Evolutionary conservation across 805 yeast genomes (phyloP), one percentile per base, ranked within the genome.

Genomic region (Zygoascus tannicola): DNA sequence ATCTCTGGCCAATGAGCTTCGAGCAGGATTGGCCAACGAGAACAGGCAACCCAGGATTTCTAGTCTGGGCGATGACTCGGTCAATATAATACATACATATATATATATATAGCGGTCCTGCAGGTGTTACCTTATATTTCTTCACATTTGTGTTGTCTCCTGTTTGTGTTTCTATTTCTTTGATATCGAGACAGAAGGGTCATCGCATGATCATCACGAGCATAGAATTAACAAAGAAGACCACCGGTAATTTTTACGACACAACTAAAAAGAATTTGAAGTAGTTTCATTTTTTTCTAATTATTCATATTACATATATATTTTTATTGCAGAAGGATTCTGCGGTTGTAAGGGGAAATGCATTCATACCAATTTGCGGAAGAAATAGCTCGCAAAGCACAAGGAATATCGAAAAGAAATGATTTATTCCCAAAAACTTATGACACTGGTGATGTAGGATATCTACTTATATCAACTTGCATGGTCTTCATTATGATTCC

Each of bases 401-500:
- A 23, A 7, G 22, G 21, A 12, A n/a, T 22, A n/a, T 37, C 32
- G 32, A 22, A 37, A 37, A 22, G 32, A 37, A 37, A 32, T 3
- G 38, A 35, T 20, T 5, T 35, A 35, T 20, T 16, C n/a, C 33
- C 22, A 20, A 19, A 43, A 32, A 46, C 42, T 18, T 68, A 63
- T 49, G 62, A 66, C 46, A 50, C 67, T 1, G 72, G 73, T 19
- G 69, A 62, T 45, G 54, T 58, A 4, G 59, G 59, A 28, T 68
- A 63, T 52, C 49, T 68, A 15, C 38, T 56, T 19, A 47, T 66
- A n/a, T 61, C 65, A 38, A 54, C 68, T 7, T 50, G 62, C 38
- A 64, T 85, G 56, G 94, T 88, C 42, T 75, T 90, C 67, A 70
- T 88, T 54, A 90, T 90, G 97, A 77, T 90, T 22, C 96, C 97